A percentile compares a stretch with the other conserved stretches of the same genome.
phyloP scores from a whole-genome alignment of 371 early-diverging fungal species.

The Dinochytrium kinnereticum region DNA sequence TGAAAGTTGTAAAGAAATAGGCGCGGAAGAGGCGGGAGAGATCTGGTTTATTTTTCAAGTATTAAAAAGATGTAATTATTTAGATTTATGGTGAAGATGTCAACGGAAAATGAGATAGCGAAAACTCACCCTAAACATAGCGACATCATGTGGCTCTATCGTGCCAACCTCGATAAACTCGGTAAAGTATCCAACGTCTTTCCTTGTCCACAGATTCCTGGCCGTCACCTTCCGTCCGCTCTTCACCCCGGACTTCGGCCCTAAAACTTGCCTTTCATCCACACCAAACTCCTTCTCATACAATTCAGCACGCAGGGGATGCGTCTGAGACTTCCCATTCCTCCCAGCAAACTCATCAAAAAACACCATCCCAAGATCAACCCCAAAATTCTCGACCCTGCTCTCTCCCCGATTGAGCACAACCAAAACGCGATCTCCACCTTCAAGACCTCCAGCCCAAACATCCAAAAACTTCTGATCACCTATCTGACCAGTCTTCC shows the following conservation, averaged over 20 bases:
- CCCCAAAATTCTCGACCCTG: not conserved
- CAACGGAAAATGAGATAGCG: not conserved
- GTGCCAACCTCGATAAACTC: not conserved
- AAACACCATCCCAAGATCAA: not conserved
- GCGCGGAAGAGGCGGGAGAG: not conserved
- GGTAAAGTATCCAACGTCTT: conserved; percentile 6
- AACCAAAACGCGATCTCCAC: conserved; percentile 34
- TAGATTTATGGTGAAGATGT: not conserved
- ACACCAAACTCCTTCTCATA: not conserved
- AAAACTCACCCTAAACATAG: conserved; percentile 17
- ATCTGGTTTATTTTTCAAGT: not conserved
- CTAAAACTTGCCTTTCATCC: not conserved
- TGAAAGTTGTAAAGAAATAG: too few species aligned
- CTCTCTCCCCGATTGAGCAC: conserved; percentile 31
- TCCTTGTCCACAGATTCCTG: conserved; percentile 22
- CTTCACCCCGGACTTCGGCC: not conserved
- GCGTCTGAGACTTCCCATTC: not conserved
- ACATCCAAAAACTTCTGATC: conserved; percentile 23
- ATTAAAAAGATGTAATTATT: not conserved
- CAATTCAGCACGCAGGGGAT: not conserved
- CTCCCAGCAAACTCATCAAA: not conserved
- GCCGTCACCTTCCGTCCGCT: not conserved
- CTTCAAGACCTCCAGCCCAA: conserved; percentile 41
- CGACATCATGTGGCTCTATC: conserved; percentile 10
- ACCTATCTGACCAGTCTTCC: not conserved